phyloP scores from a whole-genome alignment of 1,284 basidiomycete genomes.

The Ceratobasidium papillatum region DNA sequence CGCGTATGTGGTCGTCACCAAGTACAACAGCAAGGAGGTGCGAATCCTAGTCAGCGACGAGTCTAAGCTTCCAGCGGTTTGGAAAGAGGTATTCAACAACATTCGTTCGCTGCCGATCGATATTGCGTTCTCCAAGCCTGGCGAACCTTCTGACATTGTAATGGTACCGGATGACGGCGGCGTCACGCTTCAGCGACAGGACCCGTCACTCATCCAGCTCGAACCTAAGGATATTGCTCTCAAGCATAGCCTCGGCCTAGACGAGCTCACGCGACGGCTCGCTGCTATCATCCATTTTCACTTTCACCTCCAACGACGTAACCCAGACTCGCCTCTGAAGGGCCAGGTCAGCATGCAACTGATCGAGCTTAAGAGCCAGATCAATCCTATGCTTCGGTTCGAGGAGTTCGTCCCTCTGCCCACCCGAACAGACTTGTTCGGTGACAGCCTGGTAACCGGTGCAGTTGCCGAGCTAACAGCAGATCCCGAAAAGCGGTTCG shows the following conservation, averaged over 20 bases:
- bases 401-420: not conserved
- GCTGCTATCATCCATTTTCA: conserved; percentile 25
- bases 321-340: conserved; percentile 5
- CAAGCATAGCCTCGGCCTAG: not conserved
- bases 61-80: not conserved
- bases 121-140: conserved; percentile 2
- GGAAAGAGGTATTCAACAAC: not conserved
- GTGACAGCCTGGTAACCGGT: not conserved
- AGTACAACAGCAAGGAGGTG: conserved; percentile 15
- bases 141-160: conserved; percentile 14
- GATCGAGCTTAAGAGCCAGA: not conserved
- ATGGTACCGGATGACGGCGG: conserved; percentile 1
- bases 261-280: not conserved
- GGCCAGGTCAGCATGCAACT: conserved; percentile 13
- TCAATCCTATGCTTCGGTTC: not conserved
- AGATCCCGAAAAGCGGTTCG: not conserved
- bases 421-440: not conserved
- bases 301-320: conserved; percentile 22
- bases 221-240: not conserved
- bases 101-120: conserved; percentile 7
- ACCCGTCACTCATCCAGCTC: not conserved
- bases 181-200: not conserved
- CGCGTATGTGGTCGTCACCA: conserved; percentile 31
- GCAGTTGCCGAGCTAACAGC: not conserved
- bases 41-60: conserved; percentile 16